phyloP scores from a whole-genome alignment of 2,329 filamentous ascomycete species.

The Monilinia vaccinii-corymbosi region DNA sequence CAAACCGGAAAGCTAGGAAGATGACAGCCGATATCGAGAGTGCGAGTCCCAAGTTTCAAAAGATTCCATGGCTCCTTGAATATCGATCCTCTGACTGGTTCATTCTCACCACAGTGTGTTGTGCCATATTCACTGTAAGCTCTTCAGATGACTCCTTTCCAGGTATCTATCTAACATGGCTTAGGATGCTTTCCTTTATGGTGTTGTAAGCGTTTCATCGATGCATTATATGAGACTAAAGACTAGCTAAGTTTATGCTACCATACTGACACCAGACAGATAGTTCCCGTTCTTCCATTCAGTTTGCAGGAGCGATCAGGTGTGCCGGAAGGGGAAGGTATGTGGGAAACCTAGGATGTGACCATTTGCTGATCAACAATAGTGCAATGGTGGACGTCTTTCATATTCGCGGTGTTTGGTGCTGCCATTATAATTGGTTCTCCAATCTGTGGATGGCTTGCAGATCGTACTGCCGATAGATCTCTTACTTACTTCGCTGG shows the following conservation, averaged over 20 bases:
- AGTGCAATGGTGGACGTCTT: constrained; percentile 13
- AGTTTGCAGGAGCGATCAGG: constrained; percentile 47
- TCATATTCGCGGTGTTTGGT: constrained; percentile 11
- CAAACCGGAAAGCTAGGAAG: neutral
- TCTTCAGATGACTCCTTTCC: neutral
- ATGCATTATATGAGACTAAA: neutral
- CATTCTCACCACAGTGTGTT: constrained; percentile 12
- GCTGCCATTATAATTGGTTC: constrained; percentile 10
- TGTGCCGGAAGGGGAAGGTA: constrained; percentile 34
- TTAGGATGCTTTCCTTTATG: constrained; percentile 50
- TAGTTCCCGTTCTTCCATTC: constrained; percentile 63
- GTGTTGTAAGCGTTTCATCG: constrained; percentile 28
- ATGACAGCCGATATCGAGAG: constrained; percentile 5
- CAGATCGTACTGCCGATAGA: constrained; percentile 52
- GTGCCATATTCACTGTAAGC: constrained; percentile 11
- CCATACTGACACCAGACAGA: constrained; percentile 20
- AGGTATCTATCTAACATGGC: constrained; percentile 9
- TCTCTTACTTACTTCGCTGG: constrained; percentile 54
- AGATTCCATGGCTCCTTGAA: constrained; percentile 16
- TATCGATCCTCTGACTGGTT: constrained; percentile 12
- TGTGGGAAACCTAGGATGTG: neutral
- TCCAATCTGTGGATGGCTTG: constrained; percentile 21
- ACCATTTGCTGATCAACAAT: neutral
- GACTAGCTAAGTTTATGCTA: neutral
- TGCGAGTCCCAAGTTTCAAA: neutral